Percentiles rank a stretch among this genome's conserved stretches.
These are phyloP conservation scores for Mycosphaerelloides madeirae DNA, from an alignment of 2,329 filamentous ascomycete genomes.

Conservation along the genomic window DNA sequence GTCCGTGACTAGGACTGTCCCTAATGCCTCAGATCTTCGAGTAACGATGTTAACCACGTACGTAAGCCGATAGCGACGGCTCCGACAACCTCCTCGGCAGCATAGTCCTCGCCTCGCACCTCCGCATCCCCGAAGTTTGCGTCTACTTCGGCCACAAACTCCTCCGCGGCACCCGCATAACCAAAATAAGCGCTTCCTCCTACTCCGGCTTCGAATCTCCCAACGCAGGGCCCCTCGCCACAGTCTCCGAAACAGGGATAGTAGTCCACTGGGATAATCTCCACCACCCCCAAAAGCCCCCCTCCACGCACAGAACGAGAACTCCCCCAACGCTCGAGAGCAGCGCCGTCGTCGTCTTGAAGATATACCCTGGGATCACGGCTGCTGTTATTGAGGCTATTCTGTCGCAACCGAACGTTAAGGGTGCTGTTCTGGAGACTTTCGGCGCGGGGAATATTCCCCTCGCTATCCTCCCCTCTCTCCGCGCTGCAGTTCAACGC, in stretches of 20 bases:
- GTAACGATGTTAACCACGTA: too few species aligned
- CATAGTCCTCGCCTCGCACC: slow-evolving; percentile 84
- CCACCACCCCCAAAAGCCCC: slow-evolving; percentile 51
- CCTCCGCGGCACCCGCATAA: slow-evolving; percentile 81
- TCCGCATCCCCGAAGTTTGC: slow-evolving; percentile 88
- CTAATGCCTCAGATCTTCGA: too few species aligned
- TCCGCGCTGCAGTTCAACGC: slow-evolving; percentile 62
- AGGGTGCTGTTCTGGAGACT: slow-evolving; percentile 80
- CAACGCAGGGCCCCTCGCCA: slow-evolving; percentile 77
- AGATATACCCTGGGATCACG: slow-evolving; percentile 87
- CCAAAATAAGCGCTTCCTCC: slow-evolving; percentile 79
- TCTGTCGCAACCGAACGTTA: slow-evolving; percentile 62
- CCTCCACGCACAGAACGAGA: slow-evolving; percentile 8
- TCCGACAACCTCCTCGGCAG: slow-evolving; percentile 86
- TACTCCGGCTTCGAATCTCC: slow-evolving; percentile 86
- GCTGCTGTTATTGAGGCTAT: slow-evolving; percentile 86
- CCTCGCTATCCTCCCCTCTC: slow-evolving; percentile 68
- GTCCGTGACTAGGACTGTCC: too few species aligned
- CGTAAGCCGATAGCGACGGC: slow-evolving; percentile 88
- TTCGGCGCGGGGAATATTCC: slow-evolving; percentile 93
- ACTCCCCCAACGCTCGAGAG: slow-evolving; percentile 60
- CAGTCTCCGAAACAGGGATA: slow-evolving; percentile 58
- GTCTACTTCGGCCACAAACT: slow-evolving; percentile 91
- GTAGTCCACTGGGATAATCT: slow-evolving; percentile 31
- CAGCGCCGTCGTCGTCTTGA: slow-evolving; percentile 81